Evolutionary conservation across 495 filamentous ascomycete species (phyloP), one percentile per base, ranked within the genome.

Genomic region (Neurospora sp.): DNA sequence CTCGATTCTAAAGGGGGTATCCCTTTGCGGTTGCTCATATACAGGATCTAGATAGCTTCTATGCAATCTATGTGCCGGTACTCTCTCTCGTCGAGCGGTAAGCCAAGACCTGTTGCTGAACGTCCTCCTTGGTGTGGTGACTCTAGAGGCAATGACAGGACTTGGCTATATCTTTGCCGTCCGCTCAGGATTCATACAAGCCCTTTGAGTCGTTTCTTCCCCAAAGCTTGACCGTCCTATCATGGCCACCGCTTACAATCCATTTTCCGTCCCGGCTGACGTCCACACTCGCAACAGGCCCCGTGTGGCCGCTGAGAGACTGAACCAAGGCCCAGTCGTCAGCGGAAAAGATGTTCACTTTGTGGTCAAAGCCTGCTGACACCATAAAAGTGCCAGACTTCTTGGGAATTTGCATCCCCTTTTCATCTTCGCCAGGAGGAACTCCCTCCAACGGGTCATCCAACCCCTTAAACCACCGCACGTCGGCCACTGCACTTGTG

Each of bases 141-240:
- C 35, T 8, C 40, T 14, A 12, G 35, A n/a, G 31, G 35, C 40
- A 69, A 22, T 12, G 27, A 69, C 14, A 14, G 12, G 27, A 59
- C 9, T 35, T 8, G 6, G 7, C 12, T 27, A 17, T 8, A 31
- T 61, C 3, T 35, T 14, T 37, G 12, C 7, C 31, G 10, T 71
- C 17, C 8, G n/a, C 53, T 71, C 44, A 48, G 61, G 39, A 69
- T 27, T 70, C 75, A 61, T 77, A 87, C 69, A 87, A 72, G 40
- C 82, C 81, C 70, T 85, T 84, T 17, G 85, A 86, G 83, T 94
- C 94, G 73, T 97, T 94, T 73, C 92, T 88, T 3, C 93, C 94
- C 96, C 96, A 99, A 4, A 99, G 83, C 82, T 98, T 99, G 69
- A 98, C 93, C 1, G 95, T 98, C 17, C 94, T 88, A 81, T 99